Conservation (phyloP, 371 early-diverging fungal species). For the Mucor plumbeus region DNA sequence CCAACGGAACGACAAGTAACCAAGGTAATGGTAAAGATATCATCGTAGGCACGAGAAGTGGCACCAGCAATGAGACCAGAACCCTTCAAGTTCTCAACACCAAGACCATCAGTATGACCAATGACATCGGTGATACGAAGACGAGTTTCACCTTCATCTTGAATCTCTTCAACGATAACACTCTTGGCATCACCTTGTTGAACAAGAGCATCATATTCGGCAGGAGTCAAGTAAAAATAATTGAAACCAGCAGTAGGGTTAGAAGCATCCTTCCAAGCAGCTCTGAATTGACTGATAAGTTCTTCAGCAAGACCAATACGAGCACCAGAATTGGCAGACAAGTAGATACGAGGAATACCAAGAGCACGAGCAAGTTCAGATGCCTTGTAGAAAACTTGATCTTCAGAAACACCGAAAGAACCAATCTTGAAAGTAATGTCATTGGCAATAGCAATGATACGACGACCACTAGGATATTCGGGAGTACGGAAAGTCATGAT, state of each 20-base stretch:
- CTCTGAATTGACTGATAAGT: conserved; percentile 82
- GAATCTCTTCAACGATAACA: conserved; percentile 70
- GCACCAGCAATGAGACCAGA: conserved; percentile 99
- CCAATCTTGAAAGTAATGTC: conserved; percentile 98
- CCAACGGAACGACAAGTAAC: conserved; percentile 98
- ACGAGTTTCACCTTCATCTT: conserved; percentile 77
- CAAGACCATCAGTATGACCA: conserved; percentile 90
- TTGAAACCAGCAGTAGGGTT: conserved; percentile 88
- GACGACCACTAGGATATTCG: conserved; percentile 91
- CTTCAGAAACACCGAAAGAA: conserved; percentile 97
- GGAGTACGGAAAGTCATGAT: conserved; percentile 89
- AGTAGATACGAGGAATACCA: conserved; percentile 94
- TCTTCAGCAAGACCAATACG: conserved; percentile 98
- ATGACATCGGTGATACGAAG: conserved; percentile 91
- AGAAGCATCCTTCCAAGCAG: conserved; percentile 84
- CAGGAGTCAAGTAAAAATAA: conserved; percentile 89
- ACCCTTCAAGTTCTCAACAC: conserved; percentile 99
- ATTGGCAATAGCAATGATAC: conserved; percentile 95
- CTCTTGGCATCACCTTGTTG: conserved; percentile 64
- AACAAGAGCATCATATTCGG: conserved; percentile 69
- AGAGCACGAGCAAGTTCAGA: conserved; percentile 85
- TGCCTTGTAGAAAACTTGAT: conserved; percentile 90
- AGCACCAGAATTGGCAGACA: conserved; percentile 99
- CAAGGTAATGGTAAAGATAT: conserved; percentile 96
- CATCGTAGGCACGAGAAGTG: conserved; percentile 94